Base-by-base conservation (phyloP, 768 basidiomycete genomes). In the Pleurotus tuoliensis region DNA sequence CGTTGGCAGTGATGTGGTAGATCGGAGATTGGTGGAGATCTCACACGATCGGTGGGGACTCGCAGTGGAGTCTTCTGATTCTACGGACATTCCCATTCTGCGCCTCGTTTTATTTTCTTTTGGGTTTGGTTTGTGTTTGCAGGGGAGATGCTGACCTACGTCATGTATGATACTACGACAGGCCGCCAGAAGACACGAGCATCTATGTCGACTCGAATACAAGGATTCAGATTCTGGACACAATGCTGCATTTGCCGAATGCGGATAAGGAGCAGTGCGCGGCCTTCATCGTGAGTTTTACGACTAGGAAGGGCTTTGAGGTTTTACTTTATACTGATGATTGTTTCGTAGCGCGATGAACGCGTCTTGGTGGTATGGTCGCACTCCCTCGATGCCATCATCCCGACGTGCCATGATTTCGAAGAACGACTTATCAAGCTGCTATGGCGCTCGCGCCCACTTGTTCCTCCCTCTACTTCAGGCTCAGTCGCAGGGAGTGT, bases 201-300 rank as follows among this genome's bases (percentile, higher is more conserved):
- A 81, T 90, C 63, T 83, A 84, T 59, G 83, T 94, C 64, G 91
- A 94, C 70, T 72, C 80, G 53, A 84, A 94, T 66, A 93, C 90
- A 4, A 87, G 90, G 57, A 93, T 94, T 52, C 92, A 93, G 68
- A 81, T 94, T 58, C 67, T 94, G 47, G 89, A 92, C 63, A 86
- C 88, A 20, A 86, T 94, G 76, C 71, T 83, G 56, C 76, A 82
- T 65, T 83, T 94, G 39, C 87, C 89, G 4, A 80, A 84, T 52
- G 91, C 90, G 0, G 88, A 93, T 62, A 88, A 88, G 72, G 90
- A 93, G 58, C 92, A 94, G 62, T 88, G 84, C 48, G 92, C 89
- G 71, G 92, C 92, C 0, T 94, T 94, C 67, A 84, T 92, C 64
- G 87, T 87, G 56, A 59, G 86, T 78, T 3, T n/a, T 54, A 30